Conservation (phyloP, 257 asterid genomes). For the Solanum bulbocastanum region DNA sequence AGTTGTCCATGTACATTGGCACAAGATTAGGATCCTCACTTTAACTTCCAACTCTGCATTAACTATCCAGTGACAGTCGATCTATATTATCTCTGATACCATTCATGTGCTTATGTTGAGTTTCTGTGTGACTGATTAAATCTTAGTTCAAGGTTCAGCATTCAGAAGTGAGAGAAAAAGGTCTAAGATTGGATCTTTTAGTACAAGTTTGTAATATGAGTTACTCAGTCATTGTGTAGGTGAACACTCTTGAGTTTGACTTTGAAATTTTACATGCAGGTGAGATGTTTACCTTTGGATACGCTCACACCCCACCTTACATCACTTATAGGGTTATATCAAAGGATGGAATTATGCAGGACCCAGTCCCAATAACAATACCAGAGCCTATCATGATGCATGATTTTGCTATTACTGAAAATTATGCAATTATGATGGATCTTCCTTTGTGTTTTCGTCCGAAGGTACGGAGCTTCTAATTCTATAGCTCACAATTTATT, state of each 20-base stretch:
- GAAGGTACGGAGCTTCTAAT: constrained; percentile 37
- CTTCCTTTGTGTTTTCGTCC: constrained; percentile 81
- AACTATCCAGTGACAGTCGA: neutral
- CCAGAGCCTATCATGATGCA: constrained; percentile 89
- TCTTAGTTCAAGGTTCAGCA: neutral
- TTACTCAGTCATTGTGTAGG: neutral
- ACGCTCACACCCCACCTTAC: constrained; percentile 64
- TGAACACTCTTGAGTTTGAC: constrained; percentile 1
- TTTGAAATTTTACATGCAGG: constrained; percentile 40
- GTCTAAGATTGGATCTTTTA: neutral
- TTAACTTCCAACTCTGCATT: neutral
- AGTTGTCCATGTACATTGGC: neutral
- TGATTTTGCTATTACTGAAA: constrained; percentile 97
- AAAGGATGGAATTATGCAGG: constrained; percentile 81
- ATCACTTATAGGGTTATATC: constrained; percentile 89
- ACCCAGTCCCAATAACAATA: constrained; percentile 88
- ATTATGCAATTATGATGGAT: constrained; percentile 90
- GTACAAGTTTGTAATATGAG: neutral
- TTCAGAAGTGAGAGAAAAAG: neutral
- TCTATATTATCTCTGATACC: neutral
- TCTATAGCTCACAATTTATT: neutral
- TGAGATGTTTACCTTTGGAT: constrained; percentile 95
- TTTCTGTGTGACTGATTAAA: neutral
- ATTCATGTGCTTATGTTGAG: neutral
- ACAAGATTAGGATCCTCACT: neutral